Evolutionary conservation across 768 basidiomycete genomes (phyloP).

Genomic region (Roridomyces roridus): DNA sequence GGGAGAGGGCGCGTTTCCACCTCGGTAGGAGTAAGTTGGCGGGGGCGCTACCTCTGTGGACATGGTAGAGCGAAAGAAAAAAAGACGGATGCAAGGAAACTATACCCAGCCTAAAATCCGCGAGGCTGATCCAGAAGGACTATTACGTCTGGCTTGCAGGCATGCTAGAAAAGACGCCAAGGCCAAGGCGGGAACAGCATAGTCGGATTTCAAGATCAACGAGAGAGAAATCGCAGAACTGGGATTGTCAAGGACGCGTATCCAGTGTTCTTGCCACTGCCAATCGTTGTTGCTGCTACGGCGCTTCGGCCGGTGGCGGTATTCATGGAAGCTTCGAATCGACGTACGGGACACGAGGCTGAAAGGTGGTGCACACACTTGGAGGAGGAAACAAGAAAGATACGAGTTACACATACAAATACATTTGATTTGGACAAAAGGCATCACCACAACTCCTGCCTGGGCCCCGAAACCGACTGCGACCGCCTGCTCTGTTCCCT

Average conservation of each 20-base stretch:
- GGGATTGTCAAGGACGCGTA: background rate
- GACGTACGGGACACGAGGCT: background rate
- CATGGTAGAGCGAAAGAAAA: slow-evolving; percentile 5
- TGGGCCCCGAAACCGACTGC: slow-evolving; percentile 18
- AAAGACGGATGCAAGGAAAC: background rate
- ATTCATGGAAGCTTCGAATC: no score
- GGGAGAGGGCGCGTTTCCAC: slow-evolving; percentile 8
- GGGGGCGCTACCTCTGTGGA: slow-evolving; percentile 16
- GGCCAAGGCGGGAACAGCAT: no score
- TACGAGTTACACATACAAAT: slow-evolving; percentile 18
- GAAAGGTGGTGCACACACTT: no score
- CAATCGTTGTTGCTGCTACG: background rate
- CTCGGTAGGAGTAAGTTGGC: slow-evolving; percentile 21
- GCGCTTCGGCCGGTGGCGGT: no score
- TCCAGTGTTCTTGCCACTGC: no score
- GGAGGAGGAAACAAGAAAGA: background rate
- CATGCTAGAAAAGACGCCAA: background rate
- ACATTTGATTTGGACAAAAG: slow-evolving; percentile 4
- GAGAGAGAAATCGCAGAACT: background rate
- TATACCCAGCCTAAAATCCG: slow-evolving; percentile 4
- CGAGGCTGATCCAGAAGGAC: slow-evolving; percentile 23
- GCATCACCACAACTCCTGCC: slow-evolving; percentile 8
- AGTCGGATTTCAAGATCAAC: no score
- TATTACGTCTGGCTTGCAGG: slow-evolving; percentile 10
- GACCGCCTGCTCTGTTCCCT: slow-evolving; percentile 20